Conservation (phyloP, 257 asterid species). For the Scutellaria minor region DNA sequence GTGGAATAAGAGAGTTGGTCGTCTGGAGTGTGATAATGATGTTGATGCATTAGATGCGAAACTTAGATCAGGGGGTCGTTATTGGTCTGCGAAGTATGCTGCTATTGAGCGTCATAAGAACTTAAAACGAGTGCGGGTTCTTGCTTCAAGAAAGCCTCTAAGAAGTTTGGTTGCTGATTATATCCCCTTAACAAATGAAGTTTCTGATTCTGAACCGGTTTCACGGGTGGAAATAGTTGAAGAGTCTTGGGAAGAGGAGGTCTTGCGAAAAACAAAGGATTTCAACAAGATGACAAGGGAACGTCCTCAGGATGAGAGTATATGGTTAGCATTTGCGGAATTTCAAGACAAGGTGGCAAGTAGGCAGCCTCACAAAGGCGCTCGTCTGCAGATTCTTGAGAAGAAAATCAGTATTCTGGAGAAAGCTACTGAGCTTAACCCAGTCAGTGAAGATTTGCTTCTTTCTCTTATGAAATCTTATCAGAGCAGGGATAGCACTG, state of each 20-base stretch:
- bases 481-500: conserved; percentile 75
- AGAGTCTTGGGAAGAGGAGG: conserved; percentile 97
- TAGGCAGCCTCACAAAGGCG: conserved; percentile 88
- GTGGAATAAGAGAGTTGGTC: conserved; percentile 43
- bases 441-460: conserved; percentile 84
- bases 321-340: conserved; percentile 82
- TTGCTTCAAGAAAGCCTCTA: conserved; percentile 51
- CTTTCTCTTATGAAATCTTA: conserved; percentile 88
- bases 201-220: conserved; percentile 35
- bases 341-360: conserved; percentile 94
- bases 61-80: conserved; percentile 85
- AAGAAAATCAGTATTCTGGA: conserved; percentile 95
- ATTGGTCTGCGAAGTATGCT: conserved; percentile 87
- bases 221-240: conserved; percentile 54
- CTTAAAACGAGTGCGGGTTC: conserved; percentile 72
- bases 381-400: conserved; percentile 92
- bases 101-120: conserved; percentile 89
- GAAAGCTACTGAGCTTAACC: conserved; percentile 89
- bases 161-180: conserved; percentile 50
- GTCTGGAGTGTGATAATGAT: conserved; percentile 66
- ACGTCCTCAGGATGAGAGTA: conserved; percentile 76
- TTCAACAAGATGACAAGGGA: conserved; percentile 88
- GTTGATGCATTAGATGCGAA: conserved; percentile 66
- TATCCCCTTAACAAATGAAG: conserved; percentile 62
- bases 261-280: conserved; percentile 78